Evolutionary conservation across 495 filamentous ascomycete genomes (phyloP), one percentile per base, ranked within the genome.

Genomic region (Podospora comata): DNA sequence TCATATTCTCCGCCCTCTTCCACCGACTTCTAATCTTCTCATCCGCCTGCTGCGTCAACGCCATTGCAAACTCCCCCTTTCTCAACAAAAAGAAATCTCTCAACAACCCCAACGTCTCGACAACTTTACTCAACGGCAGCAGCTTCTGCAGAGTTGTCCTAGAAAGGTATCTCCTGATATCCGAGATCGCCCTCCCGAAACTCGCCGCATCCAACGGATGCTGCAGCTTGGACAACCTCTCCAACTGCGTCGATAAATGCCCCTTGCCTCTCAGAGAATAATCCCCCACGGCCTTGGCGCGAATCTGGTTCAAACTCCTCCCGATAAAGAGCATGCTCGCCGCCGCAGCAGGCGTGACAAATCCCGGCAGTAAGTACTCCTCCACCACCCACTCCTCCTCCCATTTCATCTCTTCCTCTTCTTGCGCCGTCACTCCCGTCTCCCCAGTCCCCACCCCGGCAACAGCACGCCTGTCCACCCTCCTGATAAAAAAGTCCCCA

Each of bases 241-340:
- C 78, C 7, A 97, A 86, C 79, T 97, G 92, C 2, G 84, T 83
- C 19, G 89, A 85, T 23, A 96, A 83, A 59, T 83, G 82, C 23
- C 76, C 75, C 39, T 48, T 48, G 2, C 39, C 39, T 16, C 39
- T 48, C 39, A 48, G 39, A 48, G 39, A 48, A 48, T 48, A 48
- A 9, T 94, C 82, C 20, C 86, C 86, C 58, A 89, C 82, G 26
- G 88, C 85, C 70, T 80, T 83, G 20, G 76, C 81, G 48, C 90
- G 82, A 57, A 96, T 90, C 66, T 95, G 90, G 67, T 95, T 92
- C 56, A 97, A 80, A 0, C 92, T 94, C 68, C 90, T 90, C 1
- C 95, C 95, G 68, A 99, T 91, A 75, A 97, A 97, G 3, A 97
- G 75, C 72, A 97, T 91, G 9, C 93, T 96, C 9, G 85, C 83